A percentile compares a stretch with the other conserved stretches of the same genome.
These are phyloP conservation scores for Bonia amplexicaulis DNA, from an alignment of 176 grass and related monocot species.

Conservation along the genomic window DNA sequence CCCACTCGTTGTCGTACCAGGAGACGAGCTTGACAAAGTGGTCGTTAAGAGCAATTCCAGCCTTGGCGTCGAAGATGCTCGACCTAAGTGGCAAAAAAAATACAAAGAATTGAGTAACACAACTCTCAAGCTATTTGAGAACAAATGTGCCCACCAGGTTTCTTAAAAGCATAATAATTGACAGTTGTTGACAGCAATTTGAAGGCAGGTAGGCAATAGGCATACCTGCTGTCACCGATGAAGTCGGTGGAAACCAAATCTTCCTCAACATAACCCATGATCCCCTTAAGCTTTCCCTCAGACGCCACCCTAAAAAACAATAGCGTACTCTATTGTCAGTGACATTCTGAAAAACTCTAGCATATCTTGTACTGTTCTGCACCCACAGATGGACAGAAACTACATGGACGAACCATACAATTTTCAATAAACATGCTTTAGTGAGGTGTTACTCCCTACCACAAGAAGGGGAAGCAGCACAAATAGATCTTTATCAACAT, in stretches of 20 bases:
- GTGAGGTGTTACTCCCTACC: neutral
- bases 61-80: slow-evolving; percentile 88
- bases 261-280: slow-evolving; percentile 76
- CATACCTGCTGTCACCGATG: slow-evolving; percentile 72
- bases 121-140: neutral
- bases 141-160: neutral
- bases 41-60: slow-evolving; percentile 76
- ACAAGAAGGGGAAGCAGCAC: neutral
- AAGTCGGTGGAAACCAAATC: slow-evolving; percentile 84
- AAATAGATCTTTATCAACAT: neutral
- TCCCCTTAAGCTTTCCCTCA: slow-evolving; percentile 76
- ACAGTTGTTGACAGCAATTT: neutral
- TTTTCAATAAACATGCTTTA: neutral
- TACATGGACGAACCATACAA: neutral
- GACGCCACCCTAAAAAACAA: slow-evolving; percentile 53
- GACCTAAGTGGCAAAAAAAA: slow-evolving; percentile 35
- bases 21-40: slow-evolving; percentile 66
- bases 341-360: neutral
- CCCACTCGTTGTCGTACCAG: slow-evolving; percentile 91
- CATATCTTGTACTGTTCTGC: neutral
- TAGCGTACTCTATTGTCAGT: neutral
- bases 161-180: too few relatives aligned
- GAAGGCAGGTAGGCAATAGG: neutral
- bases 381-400: neutral
- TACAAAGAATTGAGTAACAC: neutral